Conservation (phyloP, 1,284 basidiomycete species). For the Fomitopsis palustris region DNA sequence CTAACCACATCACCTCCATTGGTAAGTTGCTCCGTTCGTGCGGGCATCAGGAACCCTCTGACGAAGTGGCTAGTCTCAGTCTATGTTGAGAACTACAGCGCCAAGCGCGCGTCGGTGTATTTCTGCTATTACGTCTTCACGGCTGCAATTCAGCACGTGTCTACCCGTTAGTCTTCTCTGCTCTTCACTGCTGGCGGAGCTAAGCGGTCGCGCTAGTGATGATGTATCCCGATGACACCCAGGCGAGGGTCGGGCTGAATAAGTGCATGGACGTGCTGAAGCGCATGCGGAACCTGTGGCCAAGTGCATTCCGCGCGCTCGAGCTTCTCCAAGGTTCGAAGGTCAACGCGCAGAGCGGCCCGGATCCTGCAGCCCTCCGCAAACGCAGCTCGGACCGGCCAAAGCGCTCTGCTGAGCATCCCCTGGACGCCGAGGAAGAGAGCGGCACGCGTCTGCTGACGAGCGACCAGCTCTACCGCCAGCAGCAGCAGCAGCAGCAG, state of each 20-base stretch:
- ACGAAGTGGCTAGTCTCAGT: slow-evolving; percentile 38
- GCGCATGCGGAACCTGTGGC: slow-evolving; percentile 74
- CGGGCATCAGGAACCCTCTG: not conserved
- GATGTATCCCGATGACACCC: slow-evolving; percentile 60
- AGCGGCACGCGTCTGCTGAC: slow-evolving; percentile 14
- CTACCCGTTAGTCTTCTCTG: slow-evolving; percentile 43
- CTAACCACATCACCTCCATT: slow-evolving; percentile 77
- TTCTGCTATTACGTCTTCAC: slow-evolving; percentile 82
- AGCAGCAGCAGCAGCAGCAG: slow-evolving; percentile 11
- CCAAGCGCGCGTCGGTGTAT: slow-evolving; percentile 68
- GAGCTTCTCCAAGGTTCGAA: slow-evolving; percentile 71
- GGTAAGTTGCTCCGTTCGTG: slow-evolving; percentile 35
- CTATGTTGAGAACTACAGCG: slow-evolving; percentile 61
- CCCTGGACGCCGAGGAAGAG: slow-evolving; percentile 15
- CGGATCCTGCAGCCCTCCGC: slow-evolving; percentile 10
- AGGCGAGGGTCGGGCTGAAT: slow-evolving; percentile 58
- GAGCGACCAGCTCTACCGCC: slow-evolving; percentile 19
- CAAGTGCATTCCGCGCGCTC: slow-evolving; percentile 68
- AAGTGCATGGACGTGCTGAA: slow-evolving; percentile 69
- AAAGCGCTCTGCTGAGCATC: slow-evolving; percentile 21
- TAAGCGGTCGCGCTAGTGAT: slow-evolving; percentile 42
- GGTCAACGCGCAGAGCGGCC: slow-evolving; percentile 32
- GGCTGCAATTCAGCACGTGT: slow-evolving; percentile 80
- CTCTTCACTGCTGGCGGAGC: not conserved
- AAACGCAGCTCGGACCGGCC: slow-evolving; percentile 13